These are phyloP conservation scores for Biscutella auriculata DNA, from an alignment of 441 rosid genomes.

Conservation along the genomic window DNA sequence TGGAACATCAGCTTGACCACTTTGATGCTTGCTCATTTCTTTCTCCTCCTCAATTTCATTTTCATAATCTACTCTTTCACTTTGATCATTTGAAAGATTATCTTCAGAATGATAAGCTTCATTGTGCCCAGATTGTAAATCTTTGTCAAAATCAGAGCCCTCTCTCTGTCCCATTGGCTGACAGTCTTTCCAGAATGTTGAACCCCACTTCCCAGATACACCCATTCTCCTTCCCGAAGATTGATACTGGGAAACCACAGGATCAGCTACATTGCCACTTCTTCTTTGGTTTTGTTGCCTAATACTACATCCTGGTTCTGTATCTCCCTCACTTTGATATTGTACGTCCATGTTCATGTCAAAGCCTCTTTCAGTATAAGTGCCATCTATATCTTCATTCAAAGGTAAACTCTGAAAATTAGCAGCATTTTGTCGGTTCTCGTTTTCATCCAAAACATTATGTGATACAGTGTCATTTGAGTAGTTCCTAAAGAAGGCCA, in stretches of 20 bases:
- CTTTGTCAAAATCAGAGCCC: constrained; percentile 65
- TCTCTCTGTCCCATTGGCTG: constrained; percentile 60
- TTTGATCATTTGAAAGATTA: constrained; percentile 43
- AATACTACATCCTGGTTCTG: constrained; percentile 45
- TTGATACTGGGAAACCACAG: constrained; percentile 36
- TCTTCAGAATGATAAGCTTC: constrained; percentile 42
- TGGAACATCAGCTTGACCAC: constrained; percentile 71
- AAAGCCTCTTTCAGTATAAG: constrained; percentile 51
- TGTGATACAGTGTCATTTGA: constrained; percentile 47
- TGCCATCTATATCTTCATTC: constrained; percentile 36
- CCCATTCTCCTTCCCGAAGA: constrained; percentile 60
- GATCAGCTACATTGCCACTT: constrained; percentile 22
- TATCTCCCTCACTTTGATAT: constrained; percentile 59
- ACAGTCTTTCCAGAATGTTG: constrained; percentile 94
- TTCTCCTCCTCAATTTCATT: constrained; percentile 55
- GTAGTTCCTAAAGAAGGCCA: constrained; percentile 83
- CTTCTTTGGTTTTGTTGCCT: constrained; percentile 34
- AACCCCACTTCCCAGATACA: constrained; percentile 81
- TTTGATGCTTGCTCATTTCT: constrained; percentile 39
- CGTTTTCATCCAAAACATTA: constrained; percentile 51
- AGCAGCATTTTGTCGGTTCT: constrained; percentile 31
- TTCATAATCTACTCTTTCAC: constrained; percentile 46
- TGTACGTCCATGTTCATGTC: constrained; percentile 68
- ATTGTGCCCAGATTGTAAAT: constrained; percentile 46
- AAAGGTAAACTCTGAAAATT: constrained; percentile 32